Conservation (phyloP, 331 rosid species). For the Quercus phellos region DNA sequence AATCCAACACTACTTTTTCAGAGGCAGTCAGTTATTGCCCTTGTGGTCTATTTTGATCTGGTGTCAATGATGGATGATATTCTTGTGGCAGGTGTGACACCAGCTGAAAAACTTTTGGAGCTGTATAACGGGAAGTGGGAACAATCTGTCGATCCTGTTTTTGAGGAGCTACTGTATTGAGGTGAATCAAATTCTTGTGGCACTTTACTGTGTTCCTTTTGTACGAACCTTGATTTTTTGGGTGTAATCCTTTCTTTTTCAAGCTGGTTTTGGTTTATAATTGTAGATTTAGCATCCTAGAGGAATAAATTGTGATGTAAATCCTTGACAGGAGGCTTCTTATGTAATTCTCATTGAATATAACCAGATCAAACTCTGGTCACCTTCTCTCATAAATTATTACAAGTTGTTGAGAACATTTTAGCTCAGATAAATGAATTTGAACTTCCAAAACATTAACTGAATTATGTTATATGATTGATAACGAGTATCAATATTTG, state of each 20-base stretch:
- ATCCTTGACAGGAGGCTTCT: conserved; percentile 31
- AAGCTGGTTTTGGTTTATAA: conserved; percentile 21
- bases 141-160: conserved; percentile 75
- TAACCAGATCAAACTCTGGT: neutral
- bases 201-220: conserved; percentile 25
- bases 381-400: neutral
- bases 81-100: conserved; percentile 65
- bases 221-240: conserved; percentile 14
- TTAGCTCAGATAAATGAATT: no score
- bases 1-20: neutral
- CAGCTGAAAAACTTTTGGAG: conserved; percentile 86
- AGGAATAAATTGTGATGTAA: conserved; percentile 41
- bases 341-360: conserved; percentile 15
- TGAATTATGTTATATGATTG: neutral
- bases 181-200: conserved; percentile 19
- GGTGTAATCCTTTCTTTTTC: conserved; percentile 18
- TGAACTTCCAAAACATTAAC: neutral
- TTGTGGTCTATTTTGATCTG: neutral
- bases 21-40: neutral
- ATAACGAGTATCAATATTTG: neutral
- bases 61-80: neutral
- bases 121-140: conserved; percentile 79
- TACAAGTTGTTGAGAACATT: no score
- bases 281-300: conserved; percentile 3
- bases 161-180: conserved; percentile 86